Conservation (phyloP, 2,329 filamentous ascomycete genomes). For the Sphaerostilbella broomeana region DNA sequence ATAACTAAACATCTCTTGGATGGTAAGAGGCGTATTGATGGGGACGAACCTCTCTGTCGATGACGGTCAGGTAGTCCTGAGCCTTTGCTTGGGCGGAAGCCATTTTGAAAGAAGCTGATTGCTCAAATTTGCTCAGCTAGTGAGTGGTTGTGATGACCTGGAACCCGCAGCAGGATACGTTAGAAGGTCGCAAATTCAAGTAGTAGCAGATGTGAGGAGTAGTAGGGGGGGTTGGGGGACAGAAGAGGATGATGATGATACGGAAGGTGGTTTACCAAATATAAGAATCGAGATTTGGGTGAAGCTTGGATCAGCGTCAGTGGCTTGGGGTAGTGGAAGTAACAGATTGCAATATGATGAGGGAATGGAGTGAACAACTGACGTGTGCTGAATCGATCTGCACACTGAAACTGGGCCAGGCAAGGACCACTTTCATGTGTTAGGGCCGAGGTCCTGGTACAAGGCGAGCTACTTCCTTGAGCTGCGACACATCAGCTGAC, state of each 20-base stretch:
- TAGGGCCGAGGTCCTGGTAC: slow-evolving; percentile 9
- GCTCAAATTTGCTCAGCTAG: slow-evolving; percentile 5
- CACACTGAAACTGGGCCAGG: slow-evolving; percentile 7
- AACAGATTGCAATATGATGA: slow-evolving; percentile 14
- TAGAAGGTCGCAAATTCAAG: no score
- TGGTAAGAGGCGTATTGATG: neutral
- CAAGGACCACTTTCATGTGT: slow-evolving; percentile 1
- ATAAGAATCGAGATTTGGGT: slow-evolving; percentile 14
- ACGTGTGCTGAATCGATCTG: slow-evolving; percentile 15
- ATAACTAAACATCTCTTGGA: no score
- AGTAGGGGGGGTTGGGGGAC: slow-evolving; percentile 19
- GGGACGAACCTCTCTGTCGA: slow-evolving; percentile 73
- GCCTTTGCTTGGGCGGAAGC: slow-evolving; percentile 68
- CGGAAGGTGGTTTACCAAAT: slow-evolving; percentile 1
- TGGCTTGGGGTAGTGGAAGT: slow-evolving; percentile 26
- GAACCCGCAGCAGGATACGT: no score
- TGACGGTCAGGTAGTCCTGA: slow-evolving; percentile 67
- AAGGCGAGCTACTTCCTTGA: slow-evolving; percentile 4
- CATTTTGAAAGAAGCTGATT: slow-evolving; percentile 42
- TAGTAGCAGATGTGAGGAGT: no score
- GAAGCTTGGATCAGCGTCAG: slow-evolving; percentile 25
- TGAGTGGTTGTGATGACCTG: slow-evolving; percentile 5
- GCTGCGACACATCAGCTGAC: neutral
- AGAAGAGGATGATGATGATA: slow-evolving; percentile 11
- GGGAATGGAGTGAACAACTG: slow-evolving; percentile 14